Evolutionary conservation across 352 stramenopile genomes (phyloP), one percentile per base, ranked within the genome.

Genomic region (Pythium scleroteichum): DNA sequence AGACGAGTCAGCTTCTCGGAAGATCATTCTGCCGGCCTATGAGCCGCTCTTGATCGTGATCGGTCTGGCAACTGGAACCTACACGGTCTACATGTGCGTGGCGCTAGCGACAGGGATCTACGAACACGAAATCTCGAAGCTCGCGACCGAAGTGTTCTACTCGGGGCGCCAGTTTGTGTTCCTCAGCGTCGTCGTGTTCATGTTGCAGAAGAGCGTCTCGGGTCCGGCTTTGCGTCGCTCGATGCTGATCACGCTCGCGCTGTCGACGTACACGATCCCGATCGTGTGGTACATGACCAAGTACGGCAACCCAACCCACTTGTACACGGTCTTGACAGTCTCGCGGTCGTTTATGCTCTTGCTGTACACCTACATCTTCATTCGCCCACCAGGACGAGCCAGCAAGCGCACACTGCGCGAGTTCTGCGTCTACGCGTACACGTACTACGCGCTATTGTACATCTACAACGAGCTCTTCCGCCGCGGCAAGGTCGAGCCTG

Each of bases 21-120:
- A 90, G 58, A 53, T 90, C 20, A 59, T 89, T 12, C 46, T 89
- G 23, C 82, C 82, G 4, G 78, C 79, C 6, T 91, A 86, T 45
- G 82, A 87, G 61, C 82, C 82, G 0, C 55, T 91, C 17, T 53
- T 91, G 8, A 82, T 74, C 73, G 61, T 91, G 16, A 67, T 91
- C 2, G 69, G 58, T 0, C 40, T 23, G n/a, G 60, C 62, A 1
- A 76, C 79, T 0, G 69, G 68, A 10, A 24, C 61, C 0, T 89
- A 79, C 67, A 66, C 72, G 12, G 5, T 68, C 6, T 72, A 65
- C 45, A 62, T 79, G 14, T 53, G 65, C 40, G 48, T 57, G 3
- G 72, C 72, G 40, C 33, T 80, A 19, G 35, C 69, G 8, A 52
- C 54, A n/a, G 57, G 70, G n/a, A 69, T 68, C 51, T 63, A 54